Evolutionary conservation across 2,329 filamentous ascomycete genomes (phyloP).

Genomic region (Dothidotthia symphoricarpi): DNA sequence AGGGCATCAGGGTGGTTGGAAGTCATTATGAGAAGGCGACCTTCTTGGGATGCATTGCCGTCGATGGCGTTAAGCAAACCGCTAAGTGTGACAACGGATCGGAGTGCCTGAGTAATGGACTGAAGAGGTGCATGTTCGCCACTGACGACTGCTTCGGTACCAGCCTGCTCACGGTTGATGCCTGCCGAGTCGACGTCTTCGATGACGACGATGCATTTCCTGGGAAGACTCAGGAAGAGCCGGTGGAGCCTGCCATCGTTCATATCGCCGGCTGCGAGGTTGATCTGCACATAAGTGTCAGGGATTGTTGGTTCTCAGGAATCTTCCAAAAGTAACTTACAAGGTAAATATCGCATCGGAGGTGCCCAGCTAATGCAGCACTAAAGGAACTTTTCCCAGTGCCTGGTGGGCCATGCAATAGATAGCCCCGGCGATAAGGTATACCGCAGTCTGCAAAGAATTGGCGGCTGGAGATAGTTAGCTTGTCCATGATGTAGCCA

Average conservation of each 20-base stretch:
- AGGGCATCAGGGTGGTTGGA: slow-evolving; percentile 73
- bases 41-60: slow-evolving; percentile 75
- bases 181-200: slow-evolving; percentile 44
- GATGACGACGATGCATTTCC: slow-evolving; percentile 42
- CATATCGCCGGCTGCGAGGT: slow-evolving; percentile 30
- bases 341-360: slow-evolving; percentile 41
- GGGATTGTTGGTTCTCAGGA: background rate
- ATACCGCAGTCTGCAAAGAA: slow-evolving; percentile 40
- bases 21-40: slow-evolving; percentile 76
- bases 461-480: slow-evolving; percentile 5
- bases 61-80: slow-evolving; percentile 76
- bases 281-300: slow-evolving; percentile 24
- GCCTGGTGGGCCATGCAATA: slow-evolving; percentile 43
- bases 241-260: slow-evolving; percentile 32
- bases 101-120: slow-evolving; percentile 11
- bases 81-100: slow-evolving; percentile 58
- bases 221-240: slow-evolving; percentile 36
- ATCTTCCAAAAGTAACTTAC: background rate
- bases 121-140: background rate
- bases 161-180: slow-evolving; percentile 21
- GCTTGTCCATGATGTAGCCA: too few relatives aligned
- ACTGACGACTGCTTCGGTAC: slow-evolving; percentile 1
- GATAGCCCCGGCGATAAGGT: slow-evolving; percentile 40
- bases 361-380: slow-evolving; percentile 39
- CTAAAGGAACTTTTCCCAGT: slow-evolving; percentile 45